phyloP scores from a whole-genome alignment of 1,139 yeast species.

The Blastobotrys malaysiensis region DNA sequence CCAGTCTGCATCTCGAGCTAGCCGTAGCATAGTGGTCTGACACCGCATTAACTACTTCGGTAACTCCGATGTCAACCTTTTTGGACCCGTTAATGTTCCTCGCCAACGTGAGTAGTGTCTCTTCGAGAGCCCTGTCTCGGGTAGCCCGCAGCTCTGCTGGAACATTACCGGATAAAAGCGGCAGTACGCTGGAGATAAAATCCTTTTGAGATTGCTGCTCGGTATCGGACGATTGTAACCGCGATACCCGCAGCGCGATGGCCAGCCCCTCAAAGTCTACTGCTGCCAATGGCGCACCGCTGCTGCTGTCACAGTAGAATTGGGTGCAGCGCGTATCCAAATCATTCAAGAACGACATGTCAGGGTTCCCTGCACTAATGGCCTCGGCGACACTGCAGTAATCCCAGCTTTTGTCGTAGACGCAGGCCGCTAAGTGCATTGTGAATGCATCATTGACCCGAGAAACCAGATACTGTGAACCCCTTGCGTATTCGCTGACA shows the following conservation, averaged over 20 bases:
- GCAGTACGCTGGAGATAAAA: background rate
- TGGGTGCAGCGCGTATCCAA: background rate
- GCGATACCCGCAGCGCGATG: background rate
- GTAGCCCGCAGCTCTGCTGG: conserved; percentile 2
- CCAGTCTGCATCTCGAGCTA: conserved; percentile 13
- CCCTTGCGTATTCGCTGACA: background rate
- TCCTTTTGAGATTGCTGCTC: background rate
- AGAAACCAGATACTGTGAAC: conserved; percentile 1
- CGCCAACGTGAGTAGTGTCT: conserved; percentile 2
- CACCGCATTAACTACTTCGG: background rate
- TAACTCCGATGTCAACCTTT: conserved; percentile 3
- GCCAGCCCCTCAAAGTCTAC: background rate
- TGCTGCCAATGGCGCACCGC: too few relatives aligned
- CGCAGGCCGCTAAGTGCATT: background rate
- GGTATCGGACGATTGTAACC: background rate
- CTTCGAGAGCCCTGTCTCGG: conserved; percentile 4
- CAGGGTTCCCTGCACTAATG: background rate
- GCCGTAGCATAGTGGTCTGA: conserved; percentile 14
- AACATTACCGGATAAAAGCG: background rate
- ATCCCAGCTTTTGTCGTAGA: conserved; percentile 1
- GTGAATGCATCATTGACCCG: conserved; percentile 2
- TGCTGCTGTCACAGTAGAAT: background rate
- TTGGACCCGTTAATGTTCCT: conserved; percentile 1
- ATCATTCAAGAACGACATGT: background rate
- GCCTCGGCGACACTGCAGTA: conserved; percentile 5